phyloP scores from a whole-genome alignment of 2,329 filamentous ascomycete species.

The Blastomyces emzantsi region DNA sequence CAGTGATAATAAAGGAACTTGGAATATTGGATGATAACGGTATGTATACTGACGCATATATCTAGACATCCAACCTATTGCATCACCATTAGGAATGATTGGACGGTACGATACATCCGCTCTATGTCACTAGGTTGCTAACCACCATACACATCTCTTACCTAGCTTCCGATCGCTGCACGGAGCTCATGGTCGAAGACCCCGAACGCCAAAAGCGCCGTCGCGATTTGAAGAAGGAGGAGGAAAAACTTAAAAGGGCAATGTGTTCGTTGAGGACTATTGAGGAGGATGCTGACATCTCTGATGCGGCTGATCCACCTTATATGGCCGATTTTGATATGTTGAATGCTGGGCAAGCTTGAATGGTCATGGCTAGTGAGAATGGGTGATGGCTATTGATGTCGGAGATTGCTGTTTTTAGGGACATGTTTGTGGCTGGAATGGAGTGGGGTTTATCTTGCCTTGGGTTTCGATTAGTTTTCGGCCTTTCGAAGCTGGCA shows the following conservation, averaged over 20 bases:
- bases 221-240: slow-evolving; percentile 24
- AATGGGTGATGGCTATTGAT: background rate
- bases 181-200: slow-evolving; percentile 32
- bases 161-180: slow-evolving; percentile 28
- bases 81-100: background rate
- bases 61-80: background rate
- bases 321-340: background rate
- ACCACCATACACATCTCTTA: background rate
- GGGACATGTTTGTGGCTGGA: background rate
- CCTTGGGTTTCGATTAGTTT: background rate
- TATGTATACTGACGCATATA: slow-evolving; percentile 15
- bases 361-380: background rate
- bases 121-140: background rate
- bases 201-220: slow-evolving; percentile 28
- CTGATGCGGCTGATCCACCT: background rate
- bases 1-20: slow-evolving; percentile 24
- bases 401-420: background rate
- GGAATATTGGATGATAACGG: slow-evolving; percentile 26
- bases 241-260: slow-evolving; percentile 28
- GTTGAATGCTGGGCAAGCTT: background rate
- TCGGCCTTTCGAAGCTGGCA: background rate
- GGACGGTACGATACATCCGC: background rate
- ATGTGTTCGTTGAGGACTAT: slow-evolving; percentile 21
- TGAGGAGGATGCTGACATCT: slow-evolving; percentile 8
- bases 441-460: background rate